Base-by-base conservation (phyloP, 1,139 yeast species). In the Nakaseomyces kungkrabaensis region DNA sequence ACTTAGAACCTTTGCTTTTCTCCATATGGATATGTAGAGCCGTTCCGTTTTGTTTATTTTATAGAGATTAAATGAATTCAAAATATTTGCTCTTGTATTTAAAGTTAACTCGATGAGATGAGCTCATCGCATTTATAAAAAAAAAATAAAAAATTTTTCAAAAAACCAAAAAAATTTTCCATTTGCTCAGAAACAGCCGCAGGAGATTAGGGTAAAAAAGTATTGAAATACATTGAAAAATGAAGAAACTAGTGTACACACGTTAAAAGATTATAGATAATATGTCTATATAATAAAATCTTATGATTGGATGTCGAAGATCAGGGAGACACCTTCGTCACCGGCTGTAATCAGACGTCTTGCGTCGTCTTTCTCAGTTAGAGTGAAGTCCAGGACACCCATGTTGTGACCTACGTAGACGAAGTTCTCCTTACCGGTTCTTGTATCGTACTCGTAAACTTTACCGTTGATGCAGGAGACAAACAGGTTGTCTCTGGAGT, bases 251-350 rank as follows among this genome's bases (percentile, higher is more conserved):
- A 33, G 13, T 33, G 36, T 33, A 33, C 36, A 33, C 36, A 17
- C 22, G 22, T 17, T 17, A 17, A 17, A 17, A 17, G 22, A 17
- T 17, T 17, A 17, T 17, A 17, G 22, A 17, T 17, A 33, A 33
- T 10, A 10, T 24, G 22, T 17, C 9, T 38, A 27, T 42, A 10
- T 42, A 8, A 27, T 53, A 17, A 17, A 17, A 17, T 17, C 22
- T n/a, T 33, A 10, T 33, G n/a, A 52, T 42, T 42, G 66, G 31
- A 63, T 59, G 51, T 75, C 74, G 60, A 82, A 90, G 6, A 92
- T 78, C 58, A 92, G 73, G 6, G 95, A 81, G 36, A 92, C 97
- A 57, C 96, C 96, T 67, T 92, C 98, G 66, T 92, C 98, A 54
- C 97, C 97, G n/a, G 97, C 98, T 29, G 97, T 87, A 41, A 89